Percentiles rank a stretch among this genome's conserved stretches.
Evolutionary conservation across 2,329 filamentous ascomycete genomes (phyloP).

Genomic region (Incumbomyces delicatus): DNA sequence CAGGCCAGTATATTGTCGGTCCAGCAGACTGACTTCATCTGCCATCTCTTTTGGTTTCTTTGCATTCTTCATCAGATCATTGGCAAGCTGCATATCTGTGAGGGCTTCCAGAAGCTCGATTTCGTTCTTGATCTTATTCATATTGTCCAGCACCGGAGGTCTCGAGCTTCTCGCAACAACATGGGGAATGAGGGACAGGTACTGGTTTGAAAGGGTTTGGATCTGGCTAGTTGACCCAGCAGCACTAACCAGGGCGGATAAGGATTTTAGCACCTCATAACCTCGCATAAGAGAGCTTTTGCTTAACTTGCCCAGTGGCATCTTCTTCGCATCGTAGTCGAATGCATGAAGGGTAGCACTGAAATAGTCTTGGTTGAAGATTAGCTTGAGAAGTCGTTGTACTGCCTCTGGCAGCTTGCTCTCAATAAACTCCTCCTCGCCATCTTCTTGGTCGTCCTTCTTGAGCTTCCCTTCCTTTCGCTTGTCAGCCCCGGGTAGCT

Average conservation of each 20-base stretch:
- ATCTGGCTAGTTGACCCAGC: constrained; percentile 41
- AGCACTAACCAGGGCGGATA: constrained; percentile 57
- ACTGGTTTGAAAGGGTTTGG: constrained; percentile 62
- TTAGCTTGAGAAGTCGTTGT: constrained; percentile 64
- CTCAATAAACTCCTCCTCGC: constrained; percentile 33
- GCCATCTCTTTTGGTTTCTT: constrained; percentile 39
- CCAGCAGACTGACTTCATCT: constrained; percentile 52
- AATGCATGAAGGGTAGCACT: constrained; percentile 40
- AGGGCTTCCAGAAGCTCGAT: constrained; percentile 49
- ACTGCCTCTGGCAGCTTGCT: constrained; percentile 52
- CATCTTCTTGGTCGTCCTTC: constrained; percentile 21
- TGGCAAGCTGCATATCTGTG: constrained; percentile 75
- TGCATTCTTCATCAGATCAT: constrained; percentile 63
- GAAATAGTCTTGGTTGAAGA: constrained; percentile 72
- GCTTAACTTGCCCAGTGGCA: constrained; percentile 39
- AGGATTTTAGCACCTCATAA: constrained; percentile 66
- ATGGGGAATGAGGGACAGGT: constrained; percentile 76
- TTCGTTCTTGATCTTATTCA: constrained; percentile 17
- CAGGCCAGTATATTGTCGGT: constrained; percentile 62
- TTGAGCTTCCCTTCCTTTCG: constrained; percentile 32
- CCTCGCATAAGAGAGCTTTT: constrained; percentile 47
- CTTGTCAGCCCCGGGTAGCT: constrained; percentile 9
- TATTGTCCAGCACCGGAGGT: constrained; percentile 12
- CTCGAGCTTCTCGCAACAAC: constrained; percentile 56
- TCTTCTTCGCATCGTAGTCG: constrained; percentile 38